Evolutionary conservation across 805 yeast species (phyloP).

Genomic region (Scheffersomyces lignosus): DNA sequence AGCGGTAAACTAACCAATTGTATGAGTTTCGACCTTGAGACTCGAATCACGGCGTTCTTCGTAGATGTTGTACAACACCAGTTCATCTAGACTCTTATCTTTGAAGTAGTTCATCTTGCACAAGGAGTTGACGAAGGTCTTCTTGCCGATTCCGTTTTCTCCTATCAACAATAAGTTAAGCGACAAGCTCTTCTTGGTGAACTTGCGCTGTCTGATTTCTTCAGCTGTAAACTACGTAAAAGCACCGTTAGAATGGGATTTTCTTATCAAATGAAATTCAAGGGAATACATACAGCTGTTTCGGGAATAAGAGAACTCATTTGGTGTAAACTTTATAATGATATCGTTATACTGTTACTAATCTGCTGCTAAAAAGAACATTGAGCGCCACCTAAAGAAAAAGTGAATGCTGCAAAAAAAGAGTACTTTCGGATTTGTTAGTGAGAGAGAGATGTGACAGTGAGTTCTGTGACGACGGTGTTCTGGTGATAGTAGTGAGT

Average conservation of each 20-base stretch:
- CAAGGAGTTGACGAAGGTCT: slow-evolving; percentile 78
- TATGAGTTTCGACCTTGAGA: slow-evolving; percentile 11
- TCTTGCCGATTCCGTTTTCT: slow-evolving; percentile 56
- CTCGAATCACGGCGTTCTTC: slow-evolving; percentile 7
- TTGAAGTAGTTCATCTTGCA: slow-evolving; percentile 21
- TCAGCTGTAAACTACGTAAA: slow-evolving; percentile 17
- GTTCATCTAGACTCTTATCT: slow-evolving; percentile 1
- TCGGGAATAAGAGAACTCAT: background rate
- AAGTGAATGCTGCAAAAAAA: too few relatives aligned
- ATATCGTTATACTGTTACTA: too few relatives aligned
- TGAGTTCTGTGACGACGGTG: too few relatives aligned
- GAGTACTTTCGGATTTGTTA: too few relatives aligned
- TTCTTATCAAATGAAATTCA: background rate
- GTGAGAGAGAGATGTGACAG: too few relatives aligned
- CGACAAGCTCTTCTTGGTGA: slow-evolving; percentile 19
- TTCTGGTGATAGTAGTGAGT: too few relatives aligned
- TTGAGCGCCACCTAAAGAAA: too few relatives aligned
- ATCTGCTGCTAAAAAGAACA: too few relatives aligned
- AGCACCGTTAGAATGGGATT: background rate
- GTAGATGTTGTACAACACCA: too few relatives aligned
- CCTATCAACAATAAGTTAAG: slow-evolving; percentile 35
- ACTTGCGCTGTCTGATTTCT: slow-evolving; percentile 19
- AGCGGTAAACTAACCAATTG: slow-evolving; percentile 11
- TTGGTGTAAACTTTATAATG: too few relatives aligned
- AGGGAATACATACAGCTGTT: background rate